phyloP scores from a whole-genome alignment of 805 yeast species.

The Naumovozyma baii region DNA sequence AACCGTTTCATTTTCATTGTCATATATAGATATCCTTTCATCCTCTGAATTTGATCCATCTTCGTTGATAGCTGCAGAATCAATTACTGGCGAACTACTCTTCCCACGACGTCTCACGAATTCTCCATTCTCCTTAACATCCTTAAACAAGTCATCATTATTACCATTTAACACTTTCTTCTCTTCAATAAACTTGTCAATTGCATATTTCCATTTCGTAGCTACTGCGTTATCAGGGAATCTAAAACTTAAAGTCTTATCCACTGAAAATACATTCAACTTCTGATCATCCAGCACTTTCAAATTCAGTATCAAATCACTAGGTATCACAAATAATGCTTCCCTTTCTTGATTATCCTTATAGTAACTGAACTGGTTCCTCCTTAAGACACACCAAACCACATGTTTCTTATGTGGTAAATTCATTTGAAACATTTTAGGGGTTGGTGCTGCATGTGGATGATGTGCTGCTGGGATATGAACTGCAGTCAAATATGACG shows the following conservation, averaged over 20 bases:
- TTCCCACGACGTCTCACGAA: too few relatives aligned
- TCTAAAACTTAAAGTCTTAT: slow-evolving; percentile 11
- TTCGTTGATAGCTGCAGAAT: too few relatives aligned
- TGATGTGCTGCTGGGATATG: background rate
- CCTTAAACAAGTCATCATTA: background rate
- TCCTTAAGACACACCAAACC: slow-evolving; percentile 20
- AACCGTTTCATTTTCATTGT: background rate
- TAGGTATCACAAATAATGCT: slow-evolving; percentile 16
- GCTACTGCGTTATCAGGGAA: slow-evolving; percentile 4
- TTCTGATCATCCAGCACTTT: slow-evolving; percentile 6
- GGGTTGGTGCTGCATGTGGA: background rate
- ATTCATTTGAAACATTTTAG: background rate
- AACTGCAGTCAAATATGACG: background rate
- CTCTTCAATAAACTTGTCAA: slow-evolving; percentile 7
- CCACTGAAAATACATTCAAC: slow-evolving; percentile 12
- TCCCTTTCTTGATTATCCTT: slow-evolving; percentile 17
- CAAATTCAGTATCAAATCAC: slow-evolving; percentile 8
- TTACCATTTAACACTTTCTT: background rate
- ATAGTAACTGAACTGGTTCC: slow-evolving; percentile 19
- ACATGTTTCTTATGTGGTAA: background rate
- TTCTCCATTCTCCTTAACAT: too few relatives aligned
- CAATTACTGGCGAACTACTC: too few relatives aligned
- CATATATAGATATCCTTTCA: background rate
- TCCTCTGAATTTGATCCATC: background rate
- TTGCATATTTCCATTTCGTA: slow-evolving; percentile 9